A percentile compares a stretch with the other conserved stretches of the same genome.
phyloP scores from a whole-genome alignment of 1,284 basidiomycete genomes.

The Inonotus obliquus region DNA sequence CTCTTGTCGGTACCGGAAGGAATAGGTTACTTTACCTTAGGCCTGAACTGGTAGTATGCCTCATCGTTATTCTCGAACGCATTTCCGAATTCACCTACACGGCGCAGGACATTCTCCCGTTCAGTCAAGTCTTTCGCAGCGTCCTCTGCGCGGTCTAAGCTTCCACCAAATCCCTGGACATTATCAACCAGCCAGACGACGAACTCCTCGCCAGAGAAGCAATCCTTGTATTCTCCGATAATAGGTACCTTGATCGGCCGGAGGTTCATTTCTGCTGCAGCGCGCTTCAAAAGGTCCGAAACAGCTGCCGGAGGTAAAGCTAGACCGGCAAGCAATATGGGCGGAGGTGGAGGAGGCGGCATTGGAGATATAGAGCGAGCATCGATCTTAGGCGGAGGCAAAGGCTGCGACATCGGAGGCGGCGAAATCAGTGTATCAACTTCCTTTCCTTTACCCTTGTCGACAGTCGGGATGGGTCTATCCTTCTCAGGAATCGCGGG shows the following conservation, averaged over 20 bases:
- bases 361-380: conserved; percentile 33
- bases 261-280: conserved; percentile 58
- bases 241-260: conserved; percentile 72
- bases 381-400: conserved; percentile 37
- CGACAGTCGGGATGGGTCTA: conserved; percentile 45
- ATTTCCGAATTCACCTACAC: conserved; percentile 79
- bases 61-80: conserved; percentile 70
- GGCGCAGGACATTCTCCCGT: conserved; percentile 65
- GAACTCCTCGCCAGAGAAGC: conserved; percentile 80
- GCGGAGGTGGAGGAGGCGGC: conserved; percentile 39
- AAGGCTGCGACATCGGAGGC: conserved; percentile 53
- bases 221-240: conserved; percentile 83
- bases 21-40: conserved; percentile 45
- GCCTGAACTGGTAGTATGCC: conserved; percentile 75
- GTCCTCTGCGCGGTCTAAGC: conserved; percentile 73
- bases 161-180: conserved; percentile 65
- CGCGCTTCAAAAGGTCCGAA: conserved; percentile 61
- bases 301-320: conserved; percentile 59
- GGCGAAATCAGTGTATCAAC: conserved; percentile 51
- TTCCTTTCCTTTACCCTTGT: conserved; percentile 78
- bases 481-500: conserved; percentile 30
- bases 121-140: conserved; percentile 76
- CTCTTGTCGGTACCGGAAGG: neutral
- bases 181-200: conserved; percentile 70
- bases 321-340: conserved; percentile 71